Conservation (phyloP, 805 yeast species). For the Teunomyces funiuensis region DNA sequence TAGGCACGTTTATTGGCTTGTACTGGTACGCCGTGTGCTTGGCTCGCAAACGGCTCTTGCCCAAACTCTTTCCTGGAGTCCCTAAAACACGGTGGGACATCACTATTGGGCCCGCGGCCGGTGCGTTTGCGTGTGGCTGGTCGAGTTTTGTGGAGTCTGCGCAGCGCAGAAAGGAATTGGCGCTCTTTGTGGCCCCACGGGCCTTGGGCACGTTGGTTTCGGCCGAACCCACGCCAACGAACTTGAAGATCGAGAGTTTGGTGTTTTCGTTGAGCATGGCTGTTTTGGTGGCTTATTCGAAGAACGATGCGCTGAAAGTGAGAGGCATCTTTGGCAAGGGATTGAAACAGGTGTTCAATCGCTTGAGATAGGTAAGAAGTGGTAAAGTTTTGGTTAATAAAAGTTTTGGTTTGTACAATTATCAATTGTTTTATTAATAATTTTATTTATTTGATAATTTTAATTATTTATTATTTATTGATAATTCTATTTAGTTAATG, state of each 20-base stretch:
- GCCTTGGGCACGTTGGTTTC: constrained; percentile 36
- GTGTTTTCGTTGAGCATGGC: constrained; percentile 38
- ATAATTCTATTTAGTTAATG: too few species aligned
- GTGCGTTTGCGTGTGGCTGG: constrained; percentile 42
- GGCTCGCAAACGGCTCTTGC: constrained; percentile 39
- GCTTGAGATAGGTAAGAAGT: background rate
- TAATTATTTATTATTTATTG: too few species aligned
- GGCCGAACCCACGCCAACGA: constrained; percentile 22
- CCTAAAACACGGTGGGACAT: constrained; percentile 37
- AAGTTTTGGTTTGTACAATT: too few species aligned
- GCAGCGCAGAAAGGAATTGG: constrained; percentile 46
- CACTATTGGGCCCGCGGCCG: constrained; percentile 40
- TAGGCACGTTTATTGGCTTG: constrained; percentile 42
- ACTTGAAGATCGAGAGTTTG: constrained; percentile 28
- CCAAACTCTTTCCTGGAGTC: constrained; percentile 36
- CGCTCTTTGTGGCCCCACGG: constrained; percentile 46
- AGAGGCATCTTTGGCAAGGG: constrained; percentile 41
- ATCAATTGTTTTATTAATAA: too few species aligned
- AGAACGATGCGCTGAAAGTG: constrained; percentile 26
- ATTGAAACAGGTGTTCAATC: constrained; percentile 17
- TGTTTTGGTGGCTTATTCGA: constrained; percentile 34
- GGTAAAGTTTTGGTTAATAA: too few species aligned
- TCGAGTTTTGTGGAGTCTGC: constrained; percentile 41
- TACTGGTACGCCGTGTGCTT: constrained; percentile 51
- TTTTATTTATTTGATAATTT: background rate